A percentile compares a stretch with the other conserved stretches of the same genome.
Conservation (phyloP, 805 yeast genomes). For the Saccharomycopsis fermentans region DNA sequence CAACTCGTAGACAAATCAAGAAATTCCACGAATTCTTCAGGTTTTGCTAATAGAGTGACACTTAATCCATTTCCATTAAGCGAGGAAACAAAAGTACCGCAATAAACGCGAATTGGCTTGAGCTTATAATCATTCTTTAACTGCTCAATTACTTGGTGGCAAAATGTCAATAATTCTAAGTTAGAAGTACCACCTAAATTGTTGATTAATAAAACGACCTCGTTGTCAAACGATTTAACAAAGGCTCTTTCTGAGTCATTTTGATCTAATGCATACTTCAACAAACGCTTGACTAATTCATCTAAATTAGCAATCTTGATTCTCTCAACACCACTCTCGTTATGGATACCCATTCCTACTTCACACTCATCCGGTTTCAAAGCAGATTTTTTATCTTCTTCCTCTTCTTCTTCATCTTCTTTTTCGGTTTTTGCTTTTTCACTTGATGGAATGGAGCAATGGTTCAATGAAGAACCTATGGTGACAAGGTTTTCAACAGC, state of each 20-base stretch:
- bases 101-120: slow-evolving; percentile 55
- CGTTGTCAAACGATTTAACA: slow-evolving; percentile 49
- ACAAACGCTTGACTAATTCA: slow-evolving; percentile 45
- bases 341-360: slow-evolving; percentile 92
- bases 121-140: slow-evolving; percentile 45
- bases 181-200: slow-evolving; percentile 86
- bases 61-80: slow-evolving; percentile 89
- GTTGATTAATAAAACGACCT: slow-evolving; percentile 62
- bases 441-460: slow-evolving; percentile 77
- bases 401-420: slow-evolving; percentile 39
- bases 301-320: slow-evolving; percentile 57
- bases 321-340: slow-evolving; percentile 74
- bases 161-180: slow-evolving; percentile 66
- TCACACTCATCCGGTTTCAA: slow-evolving; percentile 62
- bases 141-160: slow-evolving; percentile 44
- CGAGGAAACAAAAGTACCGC: slow-evolving; percentile 81
- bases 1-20: slow-evolving; percentile 70
- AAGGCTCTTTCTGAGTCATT: slow-evolving; percentile 71
- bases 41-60: slow-evolving; percentile 61
- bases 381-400: slow-evolving; percentile 21
- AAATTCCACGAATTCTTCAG: slow-evolving; percentile 40
- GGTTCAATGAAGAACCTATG: slow-evolving; percentile 81
- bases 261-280: slow-evolving; percentile 49
- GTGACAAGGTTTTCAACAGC: slow-evolving; percentile 66
- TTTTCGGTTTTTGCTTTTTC: slow-evolving; percentile 28